A percentile compares a stretch with the other conserved stretches of the same genome.
Evolutionary conservation across 2,329 filamentous ascomycete species (phyloP).

Genomic region (Hymenoscyphus occultus): DNA sequence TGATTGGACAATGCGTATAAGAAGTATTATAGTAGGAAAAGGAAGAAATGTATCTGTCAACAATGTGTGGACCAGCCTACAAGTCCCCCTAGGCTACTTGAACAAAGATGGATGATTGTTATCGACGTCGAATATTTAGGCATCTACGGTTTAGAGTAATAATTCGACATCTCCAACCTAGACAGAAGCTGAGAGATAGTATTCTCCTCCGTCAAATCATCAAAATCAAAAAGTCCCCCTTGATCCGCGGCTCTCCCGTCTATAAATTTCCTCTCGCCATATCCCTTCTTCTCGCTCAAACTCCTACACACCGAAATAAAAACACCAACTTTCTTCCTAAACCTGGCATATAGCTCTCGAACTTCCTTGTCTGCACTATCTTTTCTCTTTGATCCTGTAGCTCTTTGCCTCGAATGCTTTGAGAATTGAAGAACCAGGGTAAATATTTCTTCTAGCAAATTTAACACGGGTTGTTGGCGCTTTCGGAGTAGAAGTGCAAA

Average conservation of each 20-base stretch:
- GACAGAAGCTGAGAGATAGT: slow-evolving; percentile 66
- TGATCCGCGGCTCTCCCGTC: slow-evolving; percentile 31
- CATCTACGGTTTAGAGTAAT: slow-evolving; percentile 46
- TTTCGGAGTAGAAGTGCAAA: slow-evolving; percentile 70
- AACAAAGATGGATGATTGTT: too few species aligned
- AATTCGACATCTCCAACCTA: slow-evolving; percentile 68
- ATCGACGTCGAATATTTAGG: slow-evolving; percentile 2
- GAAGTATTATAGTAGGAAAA: too few species aligned
- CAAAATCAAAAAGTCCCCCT: slow-evolving; percentile 37
- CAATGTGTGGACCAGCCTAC: too few species aligned
- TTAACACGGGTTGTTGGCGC: slow-evolving; percentile 69
- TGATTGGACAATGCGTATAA: not conserved
- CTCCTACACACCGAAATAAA: slow-evolving; percentile 72
- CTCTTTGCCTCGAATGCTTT: slow-evolving; percentile 45
- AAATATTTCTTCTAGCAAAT: slow-evolving; percentile 75
- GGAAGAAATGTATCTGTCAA: too few species aligned
- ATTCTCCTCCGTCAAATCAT: slow-evolving; percentile 48
- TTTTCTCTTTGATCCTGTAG: slow-evolving; percentile 36
- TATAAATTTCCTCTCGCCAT: slow-evolving; percentile 32
- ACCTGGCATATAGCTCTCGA: slow-evolving; percentile 57
- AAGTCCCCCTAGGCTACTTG: too few species aligned
- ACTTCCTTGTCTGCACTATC: slow-evolving; percentile 40
- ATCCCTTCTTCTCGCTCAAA: slow-evolving; percentile 59
- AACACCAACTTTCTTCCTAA: slow-evolving; percentile 68
- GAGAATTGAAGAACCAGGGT: slow-evolving; percentile 68